phyloP scores from a whole-genome alignment of 768 basidiomycete genomes.

The Leccinellum luteum region DNA sequence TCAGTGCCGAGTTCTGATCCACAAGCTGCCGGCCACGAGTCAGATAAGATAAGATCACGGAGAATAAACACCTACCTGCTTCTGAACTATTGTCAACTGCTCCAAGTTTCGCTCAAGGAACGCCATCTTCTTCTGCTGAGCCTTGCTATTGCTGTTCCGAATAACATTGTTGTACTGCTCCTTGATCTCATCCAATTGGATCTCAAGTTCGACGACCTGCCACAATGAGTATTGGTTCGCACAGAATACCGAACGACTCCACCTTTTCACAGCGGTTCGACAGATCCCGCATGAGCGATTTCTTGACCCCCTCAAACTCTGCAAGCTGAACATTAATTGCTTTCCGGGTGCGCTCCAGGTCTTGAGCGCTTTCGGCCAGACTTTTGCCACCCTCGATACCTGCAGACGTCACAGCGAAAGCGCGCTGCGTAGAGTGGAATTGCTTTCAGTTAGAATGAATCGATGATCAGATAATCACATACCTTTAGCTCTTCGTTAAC shows the following conservation, averaged over 20 bases:
- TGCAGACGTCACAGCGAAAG: constrained; percentile 94
- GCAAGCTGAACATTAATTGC: constrained; percentile 97
- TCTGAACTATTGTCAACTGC: constrained; percentile 92
- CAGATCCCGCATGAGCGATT: constrained; percentile 96
- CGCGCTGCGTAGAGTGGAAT: constrained; percentile 57
- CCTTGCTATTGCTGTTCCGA: constrained; percentile 96
- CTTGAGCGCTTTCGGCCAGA: constrained; percentile 94
- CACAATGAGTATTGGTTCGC: constrained; percentile 11
- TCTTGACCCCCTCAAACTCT: constrained; percentile 98
- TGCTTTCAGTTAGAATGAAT: constrained; percentile 1
- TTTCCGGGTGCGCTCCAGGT: constrained; percentile 94
- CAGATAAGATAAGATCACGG: background rate
- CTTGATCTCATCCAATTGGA: constrained; percentile 96
- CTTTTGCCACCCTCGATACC: constrained; percentile 97
- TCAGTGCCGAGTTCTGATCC: constrained; percentile 94
- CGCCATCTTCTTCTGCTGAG: constrained; percentile 99
- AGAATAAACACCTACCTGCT: constrained; percentile 62
- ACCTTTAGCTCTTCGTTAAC: constrained; percentile 99
- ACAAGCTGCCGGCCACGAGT: constrained; percentile 65
- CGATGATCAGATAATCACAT: constrained; percentile 15
- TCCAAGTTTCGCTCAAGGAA: constrained; percentile 97
- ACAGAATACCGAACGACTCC: constrained; percentile 17
- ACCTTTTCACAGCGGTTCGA: constrained; percentile 99
- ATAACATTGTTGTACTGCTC: constrained; percentile 99
- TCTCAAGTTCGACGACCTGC: constrained; percentile 98